Conservation (phyloP, 192 early-diverging fungal species). For the Fimicolochytrium jonesii region DNA sequence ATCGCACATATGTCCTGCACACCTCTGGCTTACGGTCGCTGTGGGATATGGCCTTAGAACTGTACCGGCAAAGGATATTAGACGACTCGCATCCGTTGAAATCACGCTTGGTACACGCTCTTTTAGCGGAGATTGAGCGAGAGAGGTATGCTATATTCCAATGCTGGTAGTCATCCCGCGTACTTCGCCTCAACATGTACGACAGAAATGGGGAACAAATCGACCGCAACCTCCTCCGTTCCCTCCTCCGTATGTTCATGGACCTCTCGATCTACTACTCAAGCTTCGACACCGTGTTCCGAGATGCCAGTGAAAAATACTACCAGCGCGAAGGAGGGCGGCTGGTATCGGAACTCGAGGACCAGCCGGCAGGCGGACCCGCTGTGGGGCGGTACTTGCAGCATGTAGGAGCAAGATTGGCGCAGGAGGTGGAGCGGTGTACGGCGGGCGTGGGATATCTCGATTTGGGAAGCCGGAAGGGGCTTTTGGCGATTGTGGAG, state of each 20-base stretch:
- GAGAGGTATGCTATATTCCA: conserved; percentile 48
- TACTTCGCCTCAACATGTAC: neutral
- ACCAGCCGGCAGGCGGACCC: neutral
- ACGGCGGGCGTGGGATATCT: conserved; percentile 58
- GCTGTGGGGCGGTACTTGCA: conserved; percentile 67
- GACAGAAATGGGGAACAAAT: conserved; percentile 51
- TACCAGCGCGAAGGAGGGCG: conserved; percentile 69
- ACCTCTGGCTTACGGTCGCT: conserved; percentile 61
- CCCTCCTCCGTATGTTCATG: conserved; percentile 69
- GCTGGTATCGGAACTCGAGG: conserved; percentile 46
- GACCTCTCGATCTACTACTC: conserved; percentile 71
- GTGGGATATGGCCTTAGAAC: conserved; percentile 84
- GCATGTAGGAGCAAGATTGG: conserved; percentile 67
- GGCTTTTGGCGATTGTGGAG: conserved; percentile 60
- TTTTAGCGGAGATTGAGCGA: conserved; percentile 61
- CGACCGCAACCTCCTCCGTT: conserved; percentile 49
- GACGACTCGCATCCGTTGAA: conserved; percentile 12
- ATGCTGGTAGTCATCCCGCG: neutral
- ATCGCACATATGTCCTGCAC: conserved; percentile 85
- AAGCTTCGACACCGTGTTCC: conserved; percentile 67
- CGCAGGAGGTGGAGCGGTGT: conserved; percentile 64
- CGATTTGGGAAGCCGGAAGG: conserved; percentile 59
- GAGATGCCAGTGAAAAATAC: conserved; percentile 64
- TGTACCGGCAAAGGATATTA: conserved; percentile 68
- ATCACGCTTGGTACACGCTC: conserved; percentile 36